These are phyloP conservation scores for Mallotus japonicus DNA, from an alignment of 441 rosid species.

Conservation along the genomic window DNA sequence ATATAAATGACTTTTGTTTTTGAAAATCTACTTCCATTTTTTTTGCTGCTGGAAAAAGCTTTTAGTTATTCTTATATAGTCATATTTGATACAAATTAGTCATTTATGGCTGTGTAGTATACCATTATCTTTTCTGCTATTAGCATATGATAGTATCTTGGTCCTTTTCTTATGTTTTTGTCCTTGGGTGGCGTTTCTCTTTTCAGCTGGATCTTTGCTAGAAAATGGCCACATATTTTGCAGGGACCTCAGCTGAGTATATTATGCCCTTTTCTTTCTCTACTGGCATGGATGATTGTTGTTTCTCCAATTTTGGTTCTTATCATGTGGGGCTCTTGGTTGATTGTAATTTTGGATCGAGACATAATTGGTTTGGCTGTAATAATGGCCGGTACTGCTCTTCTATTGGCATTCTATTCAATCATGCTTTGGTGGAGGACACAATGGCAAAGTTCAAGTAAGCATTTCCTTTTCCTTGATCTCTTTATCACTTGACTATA, in stretches of 20 bases:
- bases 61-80: background rate
- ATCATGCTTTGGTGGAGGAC: conserved; percentile 99
- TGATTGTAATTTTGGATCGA: conserved; percentile 73
- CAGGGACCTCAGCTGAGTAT: conserved; percentile 90
- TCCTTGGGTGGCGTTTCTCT: conserved; percentile 18
- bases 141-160: background rate
- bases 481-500: conserved; percentile 4
- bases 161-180: conserved; percentile 1
- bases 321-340: conserved; percentile 90
- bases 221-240: conserved; percentile 89
- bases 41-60: background rate
- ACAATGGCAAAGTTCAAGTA: conserved; percentile 99
- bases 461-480: conserved; percentile 22
- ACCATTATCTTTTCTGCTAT: background rate
- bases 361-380: conserved; percentile 95
- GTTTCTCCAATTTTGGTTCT: conserved; percentile 84
- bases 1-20: background rate
- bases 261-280: conserved; percentile 71
- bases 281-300: conserved; percentile 77
- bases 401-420: conserved; percentile 92
- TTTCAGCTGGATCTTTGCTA: conserved; percentile 98
- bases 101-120: background rate
- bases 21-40: background rate
- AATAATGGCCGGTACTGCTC: conserved; percentile 98
- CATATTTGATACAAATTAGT: background rate